Percentiles rank a stretch among this genome's conserved stretches.
phyloP scores from a whole-genome alignment of 495 filamentous ascomycete genomes.

The Podospora anserina region DNA sequence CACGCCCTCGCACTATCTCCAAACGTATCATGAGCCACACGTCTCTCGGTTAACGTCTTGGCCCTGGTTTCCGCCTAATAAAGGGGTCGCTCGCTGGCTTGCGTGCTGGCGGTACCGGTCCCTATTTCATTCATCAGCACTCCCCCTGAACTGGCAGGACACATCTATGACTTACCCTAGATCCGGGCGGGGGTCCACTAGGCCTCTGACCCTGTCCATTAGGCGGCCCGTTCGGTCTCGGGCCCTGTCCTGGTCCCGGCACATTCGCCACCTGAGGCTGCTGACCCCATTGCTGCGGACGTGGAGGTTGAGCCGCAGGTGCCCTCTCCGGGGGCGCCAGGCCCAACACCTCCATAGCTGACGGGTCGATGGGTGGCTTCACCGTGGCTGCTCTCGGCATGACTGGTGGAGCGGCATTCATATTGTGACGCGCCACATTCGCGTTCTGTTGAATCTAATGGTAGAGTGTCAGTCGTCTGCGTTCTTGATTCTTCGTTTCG shows the following conservation, averaged over 20 bases:
- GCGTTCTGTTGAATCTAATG: background rate
- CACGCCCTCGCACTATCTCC: too few relatives aligned
- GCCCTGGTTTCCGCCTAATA: slow-evolving; percentile 40
- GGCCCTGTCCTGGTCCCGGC: background rate
- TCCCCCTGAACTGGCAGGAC: background rate
- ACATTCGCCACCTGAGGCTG: slow-evolving; percentile 6
- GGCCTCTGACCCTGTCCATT: background rate
- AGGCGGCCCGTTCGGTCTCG: background rate
- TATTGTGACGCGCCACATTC: slow-evolving; percentile 17
- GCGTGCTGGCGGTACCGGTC: slow-evolving; percentile 31
- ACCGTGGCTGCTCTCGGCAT: slow-evolving; percentile 10
- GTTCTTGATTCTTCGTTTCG: background rate
- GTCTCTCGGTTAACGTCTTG: background rate
- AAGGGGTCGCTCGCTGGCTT: slow-evolving; percentile 42
- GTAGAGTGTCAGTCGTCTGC: background rate
- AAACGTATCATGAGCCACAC: too few relatives aligned
- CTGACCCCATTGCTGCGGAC: background rate
- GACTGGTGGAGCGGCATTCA: slow-evolving; percentile 9
- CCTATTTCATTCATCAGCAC: slow-evolving; percentile 13
- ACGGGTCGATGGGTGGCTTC: slow-evolving; percentile 26
- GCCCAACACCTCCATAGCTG: slow-evolving; percentile 33
- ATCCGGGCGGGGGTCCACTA: background rate
- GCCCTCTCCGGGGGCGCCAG: slow-evolving; percentile 26
- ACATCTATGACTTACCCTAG: background rate
- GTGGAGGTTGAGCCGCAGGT: slow-evolving; percentile 21